These are phyloP conservation scores for Xylaria sp. DNA, from an alignment of 2,329 filamentous ascomycete genomes.

Conservation along the genomic window DNA sequence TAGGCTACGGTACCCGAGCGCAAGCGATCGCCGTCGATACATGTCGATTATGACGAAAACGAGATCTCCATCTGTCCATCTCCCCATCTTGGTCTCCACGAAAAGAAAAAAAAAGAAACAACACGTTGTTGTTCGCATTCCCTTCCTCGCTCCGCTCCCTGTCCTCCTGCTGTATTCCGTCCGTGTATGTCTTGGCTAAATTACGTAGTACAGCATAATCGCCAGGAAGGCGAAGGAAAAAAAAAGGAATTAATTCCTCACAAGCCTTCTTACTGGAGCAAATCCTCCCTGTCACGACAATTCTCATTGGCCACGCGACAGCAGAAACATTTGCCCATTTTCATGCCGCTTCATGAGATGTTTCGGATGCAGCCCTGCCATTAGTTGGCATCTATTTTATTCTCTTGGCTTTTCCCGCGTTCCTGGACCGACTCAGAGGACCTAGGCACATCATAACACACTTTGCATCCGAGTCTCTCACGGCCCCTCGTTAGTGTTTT, in stretches of 20 bases:
- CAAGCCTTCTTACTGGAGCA: not conserved
- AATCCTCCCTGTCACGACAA: not conserved
- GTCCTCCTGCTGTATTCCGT: not conserved
- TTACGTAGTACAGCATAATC: not conserved
- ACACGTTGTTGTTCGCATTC: not conserved
- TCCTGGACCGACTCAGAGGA: not conserved
- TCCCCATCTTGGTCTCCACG: not conserved
- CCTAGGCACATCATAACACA: not conserved
- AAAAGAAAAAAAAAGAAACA: not conserved
- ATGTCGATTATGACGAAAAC: too few relatives aligned
- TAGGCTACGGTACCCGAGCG: too few relatives aligned
- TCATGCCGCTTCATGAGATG: not conserved
- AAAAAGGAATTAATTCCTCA: too few relatives aligned
- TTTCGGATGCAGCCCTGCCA: slow-evolving; percentile 14
- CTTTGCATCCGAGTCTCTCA: too few relatives aligned
- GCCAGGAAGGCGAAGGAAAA: too few relatives aligned
- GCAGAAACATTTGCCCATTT: not conserved
- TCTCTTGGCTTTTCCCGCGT: slow-evolving; percentile 11
- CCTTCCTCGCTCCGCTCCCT: not conserved
- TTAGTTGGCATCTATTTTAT: slow-evolving; percentile 9
- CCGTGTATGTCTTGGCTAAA: not conserved
- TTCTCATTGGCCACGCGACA: slow-evolving; percentile 12
- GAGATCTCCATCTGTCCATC: too few relatives aligned
- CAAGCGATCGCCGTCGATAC: too few relatives aligned
- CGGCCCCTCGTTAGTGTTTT: too few relatives aligned